These are phyloP conservation scores for Chaetomium olivaceum DNA, from an alignment of 2,329 filamentous ascomycete genomes.

Conservation along the genomic window DNA sequence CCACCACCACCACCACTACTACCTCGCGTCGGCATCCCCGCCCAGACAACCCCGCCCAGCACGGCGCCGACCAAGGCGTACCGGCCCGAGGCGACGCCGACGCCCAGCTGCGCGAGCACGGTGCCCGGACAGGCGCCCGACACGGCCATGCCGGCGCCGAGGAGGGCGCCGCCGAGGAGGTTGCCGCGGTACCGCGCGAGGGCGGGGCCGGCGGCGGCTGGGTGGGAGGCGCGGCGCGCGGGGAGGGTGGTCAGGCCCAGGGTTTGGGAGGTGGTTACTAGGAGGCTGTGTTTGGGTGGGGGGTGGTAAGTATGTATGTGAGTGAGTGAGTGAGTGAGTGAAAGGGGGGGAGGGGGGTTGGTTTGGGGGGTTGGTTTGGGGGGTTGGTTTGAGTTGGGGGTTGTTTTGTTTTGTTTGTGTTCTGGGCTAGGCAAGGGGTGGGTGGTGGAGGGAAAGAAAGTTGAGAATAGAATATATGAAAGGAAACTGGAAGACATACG, in stretches of 20 bases:
- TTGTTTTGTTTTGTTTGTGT: too few relatives aligned
- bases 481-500: slow-evolving; percentile 56
- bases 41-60: slow-evolving; percentile 56
- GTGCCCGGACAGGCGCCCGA: slow-evolving; percentile 67
- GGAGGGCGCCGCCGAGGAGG: slow-evolving; percentile 60
- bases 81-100: slow-evolving; percentile 52
- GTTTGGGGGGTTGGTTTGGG: not conserved
- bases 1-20: not conserved
- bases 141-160: slow-evolving; percentile 67
- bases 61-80: slow-evolving; percentile 56
- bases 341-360: not conserved
- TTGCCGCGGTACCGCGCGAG: slow-evolving; percentile 59
- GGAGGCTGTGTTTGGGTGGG: slow-evolving; percentile 42
- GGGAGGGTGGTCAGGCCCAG: slow-evolving; percentile 46
- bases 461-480: slow-evolving; percentile 23
- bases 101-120: slow-evolving; percentile 60
- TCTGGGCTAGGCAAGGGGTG: too few relatives aligned
- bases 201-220: too few relatives aligned
- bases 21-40: too few relatives aligned
- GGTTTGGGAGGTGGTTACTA: slow-evolving; percentile 49
- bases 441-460: too few relatives aligned
- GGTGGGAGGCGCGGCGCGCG: slow-evolving; percentile 52
- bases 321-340: too few relatives aligned
- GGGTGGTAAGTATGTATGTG: too few relatives aligned
- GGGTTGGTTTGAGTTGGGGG: slow-evolving; percentile 23